Evolutionary conservation across 2,329 filamentous ascomycete species (phyloP), one percentile per base, ranked within the genome.

Genomic region (Westerdykella sp.): DNA sequence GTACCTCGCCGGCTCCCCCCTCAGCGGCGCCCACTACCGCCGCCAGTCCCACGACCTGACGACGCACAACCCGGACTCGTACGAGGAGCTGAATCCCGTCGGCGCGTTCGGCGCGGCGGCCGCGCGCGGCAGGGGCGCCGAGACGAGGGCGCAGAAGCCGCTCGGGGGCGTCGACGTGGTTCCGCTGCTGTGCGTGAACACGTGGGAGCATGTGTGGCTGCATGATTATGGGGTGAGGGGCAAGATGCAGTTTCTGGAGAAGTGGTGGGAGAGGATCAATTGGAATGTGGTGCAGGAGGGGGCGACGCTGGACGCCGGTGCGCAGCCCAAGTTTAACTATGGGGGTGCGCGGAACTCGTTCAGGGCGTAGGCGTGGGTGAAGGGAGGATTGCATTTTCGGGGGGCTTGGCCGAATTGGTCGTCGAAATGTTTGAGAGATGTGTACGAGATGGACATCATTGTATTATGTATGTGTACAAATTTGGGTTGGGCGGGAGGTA

Each of bases 151-250:
- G 12, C 68, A 65, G 43, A 66, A 76, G 46, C 76, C 81, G 5
- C 81, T 84, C 1, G 85, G 84, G 32, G 83, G 83, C 45, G 76
- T 80, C 50, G 77, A 84, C 39, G 68, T 90, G 28, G 74, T 81
- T 44, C 90, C 91, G 11, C 74, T 97, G 47, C 73, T 98, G 56
- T 96, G 91, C 65, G 78, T 97, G 46, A 97, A 89, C 71, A 95
- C 89, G 5, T 98, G 93, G 93, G 84, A 97, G 73, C 93, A 97
- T 69, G 83, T 85, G 7, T 98, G 86, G 80, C 71, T 97, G 65
- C 78, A 79, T 43, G 89, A 97, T 66, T 96, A 86, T 68, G 84
- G 84, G 5, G 67, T 83, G 43, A 75, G 73, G 36, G 88, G 87
- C 39, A 98, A 96, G 80, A 73, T 75, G 41, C 69, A 73, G 41